Evolutionary conservation across 192 early-diverging fungal genomes (phyloP).

Genomic region (Podila epigama): DNA sequence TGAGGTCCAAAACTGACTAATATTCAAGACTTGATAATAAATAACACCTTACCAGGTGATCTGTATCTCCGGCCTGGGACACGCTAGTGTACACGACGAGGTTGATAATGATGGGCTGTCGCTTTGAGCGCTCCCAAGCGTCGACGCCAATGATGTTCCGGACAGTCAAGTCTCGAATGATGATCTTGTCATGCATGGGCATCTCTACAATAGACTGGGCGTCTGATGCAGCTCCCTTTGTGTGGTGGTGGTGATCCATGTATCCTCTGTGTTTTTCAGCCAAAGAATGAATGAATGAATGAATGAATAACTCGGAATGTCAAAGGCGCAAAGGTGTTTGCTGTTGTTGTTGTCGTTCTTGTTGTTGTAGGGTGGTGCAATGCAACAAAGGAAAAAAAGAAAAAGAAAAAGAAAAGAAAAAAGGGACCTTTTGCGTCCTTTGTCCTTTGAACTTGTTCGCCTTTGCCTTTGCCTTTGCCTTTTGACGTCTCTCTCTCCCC

Average conservation of each 20-base stretch:
- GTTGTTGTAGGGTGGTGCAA: too few relatives aligned
- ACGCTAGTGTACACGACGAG: slow-evolving; percentile 79
- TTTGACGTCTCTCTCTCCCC: neutral
- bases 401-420: neutral
- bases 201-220: slow-evolving; percentile 20
- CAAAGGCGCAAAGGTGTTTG: too few relatives aligned
- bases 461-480: too few relatives aligned
- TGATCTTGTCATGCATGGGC: slow-evolving; percentile 66
- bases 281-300: too few relatives aligned
- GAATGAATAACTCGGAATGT: too few relatives aligned
- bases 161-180: slow-evolving; percentile 79
- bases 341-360: too few relatives aligned
- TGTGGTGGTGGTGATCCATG: slow-evolving; percentile 3
- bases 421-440: too few relatives aligned
- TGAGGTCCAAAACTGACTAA: too few relatives aligned
- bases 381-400: neutral
- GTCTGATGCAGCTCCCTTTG: neutral
- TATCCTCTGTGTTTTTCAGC: too few relatives aligned
- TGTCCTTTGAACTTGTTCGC: too few relatives aligned
- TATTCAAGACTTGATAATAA: too few relatives aligned
- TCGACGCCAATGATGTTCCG: slow-evolving; percentile 90
- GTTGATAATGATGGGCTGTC: slow-evolving; percentile 87
- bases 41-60: slow-evolving; percentile 68
- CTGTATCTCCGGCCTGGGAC: slow-evolving; percentile 76
- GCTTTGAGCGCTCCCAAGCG: slow-evolving; percentile 89